These are phyloP conservation scores for Candida broadrunensis DNA, from an alignment of 805 yeast species.

Conservation along the genomic window DNA sequence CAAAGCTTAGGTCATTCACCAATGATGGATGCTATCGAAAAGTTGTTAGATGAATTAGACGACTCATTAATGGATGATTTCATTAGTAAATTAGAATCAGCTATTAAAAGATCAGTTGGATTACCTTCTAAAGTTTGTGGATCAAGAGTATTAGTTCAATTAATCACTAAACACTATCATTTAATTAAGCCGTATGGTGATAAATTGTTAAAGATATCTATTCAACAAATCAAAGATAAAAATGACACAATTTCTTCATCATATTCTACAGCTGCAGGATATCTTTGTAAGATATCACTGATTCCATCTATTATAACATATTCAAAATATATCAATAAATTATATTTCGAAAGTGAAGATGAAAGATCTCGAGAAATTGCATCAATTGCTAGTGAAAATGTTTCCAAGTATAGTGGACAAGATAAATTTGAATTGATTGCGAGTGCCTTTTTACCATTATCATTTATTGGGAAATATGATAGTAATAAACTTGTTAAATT, in stretches of 20 bases:
- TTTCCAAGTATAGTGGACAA: slow-evolving; percentile 59
- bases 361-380: slow-evolving; percentile 49
- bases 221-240: slow-evolving; percentile 60
- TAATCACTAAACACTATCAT: slow-evolving; percentile 55
- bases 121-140: slow-evolving; percentile 90
- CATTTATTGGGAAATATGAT: slow-evolving; percentile 77
- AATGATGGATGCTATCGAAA: slow-evolving; percentile 82
- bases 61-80: slow-evolving; percentile 45
- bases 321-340: slow-evolving; percentile 44
- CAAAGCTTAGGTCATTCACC: slow-evolving; percentile 80
- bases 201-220: slow-evolving; percentile 55
- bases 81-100: slow-evolving; percentile 47
- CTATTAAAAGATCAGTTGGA: slow-evolving; percentile 74
- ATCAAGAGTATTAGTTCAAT: slow-evolving; percentile 63
- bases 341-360: slow-evolving; percentile 60
- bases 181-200: slow-evolving; percentile 54
- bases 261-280: slow-evolving; percentile 79
- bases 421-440: slow-evolving; percentile 64
- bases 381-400: slow-evolving; percentile 60
- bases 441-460: slow-evolving; percentile 68
- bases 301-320: slow-evolving; percentile 52
- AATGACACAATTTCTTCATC: slow-evolving; percentile 72
- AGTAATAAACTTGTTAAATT: slow-evolving; percentile 41
- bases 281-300: slow-evolving; percentile 62
- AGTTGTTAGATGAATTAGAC: slow-evolving; percentile 57